Conservation (phyloP, 306 rosid species). For the Gillenia trifoliata region DNA sequence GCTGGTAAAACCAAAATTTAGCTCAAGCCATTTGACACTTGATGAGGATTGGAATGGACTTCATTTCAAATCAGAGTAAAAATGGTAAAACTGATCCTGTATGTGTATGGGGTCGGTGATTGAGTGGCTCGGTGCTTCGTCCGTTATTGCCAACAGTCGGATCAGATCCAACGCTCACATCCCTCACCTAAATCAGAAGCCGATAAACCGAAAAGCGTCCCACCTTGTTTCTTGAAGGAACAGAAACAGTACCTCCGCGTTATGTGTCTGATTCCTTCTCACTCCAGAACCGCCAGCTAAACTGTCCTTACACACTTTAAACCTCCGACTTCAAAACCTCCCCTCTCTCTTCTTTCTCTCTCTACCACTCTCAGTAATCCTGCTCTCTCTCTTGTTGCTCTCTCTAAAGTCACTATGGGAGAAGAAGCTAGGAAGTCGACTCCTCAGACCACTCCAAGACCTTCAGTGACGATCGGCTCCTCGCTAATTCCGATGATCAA, state of each 20-base stretch:
- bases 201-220: neutral
- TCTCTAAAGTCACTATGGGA: slow-evolving; percentile 7
- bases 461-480: slow-evolving; percentile 10
- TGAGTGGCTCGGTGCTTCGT: too few species aligned
- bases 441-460: neutral
- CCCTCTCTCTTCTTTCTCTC: neutral
- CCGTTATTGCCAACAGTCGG: neutral
- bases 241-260: neutral
- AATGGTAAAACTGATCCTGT: too few species aligned
- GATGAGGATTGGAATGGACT: neutral
- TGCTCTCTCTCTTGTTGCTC: too few species aligned
- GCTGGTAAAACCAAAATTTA: too few species aligned
- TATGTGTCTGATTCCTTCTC: neutral
- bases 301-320: too few species aligned
- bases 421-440: slow-evolving; percentile 11
- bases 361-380: neutral
- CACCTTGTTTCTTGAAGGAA: neutral
- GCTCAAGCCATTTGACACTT: neutral
- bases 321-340: neutral
- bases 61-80: neutral
- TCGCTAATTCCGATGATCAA: slow-evolving; percentile 30
- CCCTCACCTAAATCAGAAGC: neutral
- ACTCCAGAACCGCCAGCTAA: neutral
- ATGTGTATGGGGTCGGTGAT: neutral
- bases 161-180: neutral